These are phyloP conservation scores for Teunomyces panamensis DNA, from an alignment of 805 yeast genomes.

Conservation along the genomic window DNA sequence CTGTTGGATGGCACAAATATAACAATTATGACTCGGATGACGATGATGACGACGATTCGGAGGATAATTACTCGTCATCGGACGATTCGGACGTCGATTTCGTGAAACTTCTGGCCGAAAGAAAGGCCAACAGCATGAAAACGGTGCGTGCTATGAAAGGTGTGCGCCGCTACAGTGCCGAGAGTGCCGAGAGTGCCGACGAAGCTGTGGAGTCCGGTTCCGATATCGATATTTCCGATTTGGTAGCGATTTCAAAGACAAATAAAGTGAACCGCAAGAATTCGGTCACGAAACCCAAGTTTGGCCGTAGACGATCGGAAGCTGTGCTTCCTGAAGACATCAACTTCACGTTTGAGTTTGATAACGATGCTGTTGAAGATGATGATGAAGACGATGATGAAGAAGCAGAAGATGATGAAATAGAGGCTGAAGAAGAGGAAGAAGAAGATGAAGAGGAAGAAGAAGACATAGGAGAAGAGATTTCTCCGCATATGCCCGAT, in stretches of 20 bases:
- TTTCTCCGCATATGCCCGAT: conserved; percentile 14
- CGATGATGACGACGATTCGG: conserved; percentile 10
- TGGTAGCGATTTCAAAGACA: conserved; percentile 7
- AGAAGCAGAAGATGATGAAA: conserved; percentile 10
- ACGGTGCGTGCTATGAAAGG: conserved; percentile 36
- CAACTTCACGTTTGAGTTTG: conserved; percentile 41
- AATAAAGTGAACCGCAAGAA: background rate
- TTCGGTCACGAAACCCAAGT: conserved; percentile 16
- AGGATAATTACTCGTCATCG: conserved; percentile 3
- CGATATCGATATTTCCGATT: conserved; percentile 7
- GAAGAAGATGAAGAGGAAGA: conserved; percentile 15
- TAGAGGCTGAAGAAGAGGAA: conserved; percentile 27
- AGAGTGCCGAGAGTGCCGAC: conserved; percentile 2
- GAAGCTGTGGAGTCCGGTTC: conserved; percentile 7
- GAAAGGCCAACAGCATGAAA: conserved; percentile 55
- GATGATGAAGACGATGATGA: conserved; percentile 21
- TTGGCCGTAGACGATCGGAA: conserved; percentile 35
- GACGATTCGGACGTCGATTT: conserved; percentile 59
- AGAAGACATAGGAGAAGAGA: conserved; percentile 15
- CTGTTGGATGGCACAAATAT: conserved; percentile 20
- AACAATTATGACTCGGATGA: conserved; percentile 16
- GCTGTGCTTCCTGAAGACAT: conserved; percentile 43
- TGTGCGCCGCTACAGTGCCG: conserved; percentile 6
- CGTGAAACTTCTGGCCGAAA: conserved; percentile 66
- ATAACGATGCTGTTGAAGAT: conserved; percentile 18